These are phyloP conservation scores for Elsinoe australis DNA, from an alignment of 2,329 filamentous ascomycete species.

Conservation along the genomic window DNA sequence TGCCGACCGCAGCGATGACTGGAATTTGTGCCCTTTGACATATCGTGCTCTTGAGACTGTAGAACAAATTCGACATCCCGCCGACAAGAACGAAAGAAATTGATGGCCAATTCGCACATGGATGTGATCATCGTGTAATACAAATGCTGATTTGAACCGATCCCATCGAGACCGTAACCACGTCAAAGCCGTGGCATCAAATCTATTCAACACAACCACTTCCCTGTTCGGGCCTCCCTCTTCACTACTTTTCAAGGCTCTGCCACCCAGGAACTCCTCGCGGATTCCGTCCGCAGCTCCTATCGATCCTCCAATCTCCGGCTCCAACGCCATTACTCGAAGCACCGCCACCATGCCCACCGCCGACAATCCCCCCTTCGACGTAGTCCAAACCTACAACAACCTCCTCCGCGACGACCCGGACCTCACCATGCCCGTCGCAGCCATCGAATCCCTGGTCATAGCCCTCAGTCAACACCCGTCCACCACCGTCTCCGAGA, in stretches of 20 bases:
- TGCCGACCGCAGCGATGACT: neutral
- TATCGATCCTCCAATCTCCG: too few species aligned
- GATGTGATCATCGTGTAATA: too few species aligned
- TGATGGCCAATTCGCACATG: too few species aligned
- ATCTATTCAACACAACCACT: neutral
- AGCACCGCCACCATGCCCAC: conserved; percentile 5
- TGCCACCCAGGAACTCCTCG: neutral
- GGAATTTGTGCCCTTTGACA: too few species aligned
- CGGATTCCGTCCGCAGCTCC: too few species aligned
- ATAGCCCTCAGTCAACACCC: conserved; percentile 71
- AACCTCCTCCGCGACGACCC: conserved; percentile 59
- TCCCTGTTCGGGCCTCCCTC: neutral
- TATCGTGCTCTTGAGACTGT: neutral
- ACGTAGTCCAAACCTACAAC: conserved; percentile 60
- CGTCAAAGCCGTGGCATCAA: too few species aligned
- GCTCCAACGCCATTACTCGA: neutral
- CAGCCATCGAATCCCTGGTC: conserved; percentile 86
- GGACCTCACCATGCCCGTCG: conserved; percentile 90
- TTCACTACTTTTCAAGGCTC: neutral
- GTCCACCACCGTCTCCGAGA: conserved; percentile 86
- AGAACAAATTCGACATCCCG: too few species aligned
- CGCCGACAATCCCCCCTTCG: conserved; percentile 27
- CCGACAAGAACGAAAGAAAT: too few species aligned
- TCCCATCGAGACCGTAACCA: too few species aligned
- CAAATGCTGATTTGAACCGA: too few species aligned